phyloP scores from a whole-genome alignment of 148 eudicot genomes.

The Talinum fruticosum region DNA sequence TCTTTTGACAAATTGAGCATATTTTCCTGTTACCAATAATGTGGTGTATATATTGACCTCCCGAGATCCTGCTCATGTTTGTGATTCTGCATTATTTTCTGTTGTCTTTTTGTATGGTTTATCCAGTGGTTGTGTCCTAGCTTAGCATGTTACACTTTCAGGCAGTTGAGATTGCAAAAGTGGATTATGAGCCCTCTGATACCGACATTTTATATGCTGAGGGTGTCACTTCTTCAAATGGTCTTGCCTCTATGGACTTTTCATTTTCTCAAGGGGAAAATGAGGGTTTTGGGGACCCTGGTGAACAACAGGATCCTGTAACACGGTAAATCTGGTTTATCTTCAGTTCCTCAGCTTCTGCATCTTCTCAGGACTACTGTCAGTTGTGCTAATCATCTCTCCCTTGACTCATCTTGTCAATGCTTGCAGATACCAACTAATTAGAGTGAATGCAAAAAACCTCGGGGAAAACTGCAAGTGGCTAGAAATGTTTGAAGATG shows the following conservation, averaged over 20 bases:
- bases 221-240: constrained; percentile 50
- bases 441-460: constrained; percentile 50
- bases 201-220: constrained; percentile 62
- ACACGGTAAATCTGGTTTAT: constrained; percentile 34
- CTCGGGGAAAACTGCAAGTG: constrained; percentile 79
- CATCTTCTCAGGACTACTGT: background rate
- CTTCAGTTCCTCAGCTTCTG: background rate
- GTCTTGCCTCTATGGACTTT: constrained; percentile 52
- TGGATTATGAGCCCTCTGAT: constrained; percentile 73
- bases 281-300: constrained; percentile 35
- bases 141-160: constrained; percentile 24
- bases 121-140: background rate
- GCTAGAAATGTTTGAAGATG: constrained; percentile 81
- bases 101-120: background rate
- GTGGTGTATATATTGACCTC: background rate
- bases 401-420: background rate
- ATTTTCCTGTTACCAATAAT: background rate
- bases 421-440: constrained; percentile 52
- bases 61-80: background rate
- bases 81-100: background rate
- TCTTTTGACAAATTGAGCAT: background rate
- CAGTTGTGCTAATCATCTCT: background rate
- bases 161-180: constrained; percentile 68
- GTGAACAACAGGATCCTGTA: constrained; percentile 34
- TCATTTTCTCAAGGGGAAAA: constrained; percentile 35